Percentiles rank a stretch among this genome's conserved stretches.
Conservation (phyloP, 2,329 filamentous ascomycete genomes). For the Penicillium sp. region DNA sequence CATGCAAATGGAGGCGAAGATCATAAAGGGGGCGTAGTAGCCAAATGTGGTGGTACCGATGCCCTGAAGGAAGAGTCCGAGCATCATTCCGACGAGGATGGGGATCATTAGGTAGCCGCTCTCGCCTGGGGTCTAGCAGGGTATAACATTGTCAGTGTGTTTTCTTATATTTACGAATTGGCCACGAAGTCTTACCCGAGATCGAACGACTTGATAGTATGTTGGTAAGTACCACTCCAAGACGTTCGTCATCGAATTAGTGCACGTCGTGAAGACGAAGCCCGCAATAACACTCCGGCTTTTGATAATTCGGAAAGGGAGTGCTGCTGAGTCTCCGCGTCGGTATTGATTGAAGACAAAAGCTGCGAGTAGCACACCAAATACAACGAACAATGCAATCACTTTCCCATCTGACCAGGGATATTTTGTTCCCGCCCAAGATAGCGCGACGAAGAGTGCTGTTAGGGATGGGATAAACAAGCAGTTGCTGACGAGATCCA, state of each 20-base stretch:
- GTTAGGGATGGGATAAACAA: not conserved
- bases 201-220: constrained; percentile 36
- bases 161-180: constrained; percentile 10
- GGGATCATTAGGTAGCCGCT: constrained; percentile 31
- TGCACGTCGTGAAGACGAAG: constrained; percentile 23
- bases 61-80: too few relatives aligned
- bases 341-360: not conserved
- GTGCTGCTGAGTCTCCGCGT: constrained; percentile 17
- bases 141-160: not conserved
- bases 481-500: constrained; percentile 29
- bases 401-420: not conserved
- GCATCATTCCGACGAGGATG: constrained; percentile 22
- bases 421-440: not conserved
- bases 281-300: constrained; percentile 29
- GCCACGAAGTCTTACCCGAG: constrained; percentile 12
- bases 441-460: not conserved
- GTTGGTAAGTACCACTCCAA: constrained; percentile 34
- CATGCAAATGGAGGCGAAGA: constrained; percentile 32
- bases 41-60: constrained; percentile 17
- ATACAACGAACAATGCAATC: not conserved
- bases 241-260: constrained; percentile 23
- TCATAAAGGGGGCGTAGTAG: constrained; percentile 39
- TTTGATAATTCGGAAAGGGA: constrained; percentile 35
- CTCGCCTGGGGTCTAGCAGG: constrained; percentile 16
- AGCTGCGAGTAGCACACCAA: not conserved